Base-by-base conservation (phyloP, 148 eudicot species). In the Suaeda aralocaspica region DNA sequence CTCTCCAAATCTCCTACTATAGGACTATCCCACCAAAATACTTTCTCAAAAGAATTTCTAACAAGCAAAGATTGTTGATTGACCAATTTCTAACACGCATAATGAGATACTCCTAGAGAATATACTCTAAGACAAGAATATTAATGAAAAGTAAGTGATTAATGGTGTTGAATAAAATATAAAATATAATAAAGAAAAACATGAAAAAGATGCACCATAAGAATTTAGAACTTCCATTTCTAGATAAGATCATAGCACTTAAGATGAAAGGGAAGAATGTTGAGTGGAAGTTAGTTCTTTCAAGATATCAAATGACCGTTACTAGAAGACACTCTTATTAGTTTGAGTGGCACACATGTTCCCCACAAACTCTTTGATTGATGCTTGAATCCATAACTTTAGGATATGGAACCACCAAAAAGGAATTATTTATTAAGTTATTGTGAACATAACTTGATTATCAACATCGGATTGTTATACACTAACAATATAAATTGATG, bases 291-390 rank as follows among this genome's bases (percentile, higher is more conserved):
- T 65, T 73, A 28, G 76, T 73, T 72, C 69, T 57, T 70, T 64
- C 26, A 28, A 64, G 69, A 64, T 60, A 60, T 60, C 45, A 72
- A 65, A 73, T 73, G 70, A 46, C 57, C 42, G 70, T 73, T 73
- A 57, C 64, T 66, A 73, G 16, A 73, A 66, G 71, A 66, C 76
- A 66, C 34, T 51, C 62, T 9, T 39, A 56, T 57, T 73, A 60
- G 24, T 46, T 45, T 57, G 15, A 57, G 66, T 73, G 71, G 76
- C 76, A 73, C 76, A 73, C 76, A 73, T 73, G 76, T 66, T 57
- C 76, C 71, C 76, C 76, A 73, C 76, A 66, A 29, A 44, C 76
- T 73, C 64, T 73, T n/a, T n/a, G n/a, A 66, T 71, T 57, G 51
- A 72, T 55, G 53, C 42, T 53, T 53, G 16, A 45, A 53, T 28